A percentile compares a stretch with the other conserved stretches of the same genome.
Conservation (phyloP, 2,329 filamentous ascomycete species). For the Fusarium pseudoanthophilum region DNA sequence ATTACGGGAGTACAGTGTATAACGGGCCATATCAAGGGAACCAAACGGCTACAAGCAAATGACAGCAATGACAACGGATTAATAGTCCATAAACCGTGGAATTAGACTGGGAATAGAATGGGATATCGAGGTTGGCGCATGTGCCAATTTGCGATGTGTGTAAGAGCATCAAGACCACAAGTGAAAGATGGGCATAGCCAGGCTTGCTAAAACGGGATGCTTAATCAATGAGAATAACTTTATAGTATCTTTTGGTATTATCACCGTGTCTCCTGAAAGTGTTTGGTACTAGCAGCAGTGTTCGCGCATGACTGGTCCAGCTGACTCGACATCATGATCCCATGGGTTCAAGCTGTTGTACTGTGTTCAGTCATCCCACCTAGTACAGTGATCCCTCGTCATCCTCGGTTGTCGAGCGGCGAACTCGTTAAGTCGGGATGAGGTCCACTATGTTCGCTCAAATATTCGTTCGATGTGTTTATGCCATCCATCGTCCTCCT, state of each 20-base stretch:
- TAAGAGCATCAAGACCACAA: not conserved
- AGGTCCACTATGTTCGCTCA: conserved; percentile 1
- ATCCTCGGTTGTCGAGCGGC: not conserved
- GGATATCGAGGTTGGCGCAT: not conserved
- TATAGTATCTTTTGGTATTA: conserved; percentile 18
- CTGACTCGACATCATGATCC: conserved; percentile 14
- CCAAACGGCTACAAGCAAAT: conserved; percentile 3
- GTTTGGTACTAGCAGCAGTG: not conserved
- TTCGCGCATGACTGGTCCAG: conserved; percentile 1
- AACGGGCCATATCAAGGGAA: not conserved
- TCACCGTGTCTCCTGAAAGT: conserved; percentile 4
- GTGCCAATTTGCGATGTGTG: not conserved
- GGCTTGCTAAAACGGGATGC: conserved; percentile 13
- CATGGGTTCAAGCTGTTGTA: conserved; percentile 9
- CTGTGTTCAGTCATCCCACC: conserved; percentile 14
- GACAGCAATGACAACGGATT: not conserved
- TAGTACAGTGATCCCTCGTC: conserved; percentile 24
- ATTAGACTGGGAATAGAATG: conserved; percentile 7
- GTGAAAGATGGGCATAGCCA: not conserved
- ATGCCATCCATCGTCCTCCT: conserved; percentile 66
- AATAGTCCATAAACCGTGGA: not conserved
- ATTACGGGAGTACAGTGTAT: conserved; percentile 5
- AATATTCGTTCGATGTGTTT: conserved; percentile 11
- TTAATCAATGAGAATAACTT: conserved; percentile 12
- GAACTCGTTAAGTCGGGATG: not conserved